Evolutionary conservation across 2,329 filamentous ascomycete species (phyloP), one percentile per base, ranked within the genome.

Genomic region (Leptographium flavum): DNA sequence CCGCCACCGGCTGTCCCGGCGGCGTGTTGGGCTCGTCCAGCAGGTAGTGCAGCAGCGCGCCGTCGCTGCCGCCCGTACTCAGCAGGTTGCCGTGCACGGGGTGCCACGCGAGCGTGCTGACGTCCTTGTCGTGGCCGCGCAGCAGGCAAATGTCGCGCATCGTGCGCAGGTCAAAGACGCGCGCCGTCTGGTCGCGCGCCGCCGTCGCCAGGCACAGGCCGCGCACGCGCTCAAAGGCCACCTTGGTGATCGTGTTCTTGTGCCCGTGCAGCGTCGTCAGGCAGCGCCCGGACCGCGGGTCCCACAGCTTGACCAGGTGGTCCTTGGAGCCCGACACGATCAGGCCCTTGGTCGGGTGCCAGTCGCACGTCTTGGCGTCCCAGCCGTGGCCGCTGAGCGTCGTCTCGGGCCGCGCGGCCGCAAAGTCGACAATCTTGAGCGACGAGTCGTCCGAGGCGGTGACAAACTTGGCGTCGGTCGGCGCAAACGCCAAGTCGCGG

Each of bases 271-370:
- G 76, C 0, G 90, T 96, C 0, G 90, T 95, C 45, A 98, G 70
- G 59, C 87, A 94, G 37, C 87, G 81, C 31, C 84, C 81, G 5
- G 82, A 90, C 46, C 92, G 77, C n/a, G 92, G 92, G 61, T 98
- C 92, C 92, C 92, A 98, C 37, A 98, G 78, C 62, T 96, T 96
- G 57, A 98, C 87, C 50, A 94, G 71, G 62, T 98, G 90, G 58
- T 98, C 92, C 65, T 98, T 98, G 11, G 90, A 96, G 32, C 92
- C 92, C 1, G 92, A 96, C 4, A 94, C 90, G 28, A 98, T 73
- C 5, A 98, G 67, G 1, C 92, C 92, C 65, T 95, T 96, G 19
- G 82, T 84, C 1, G 90, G 88, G 66, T 98, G 92, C 92, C 92
- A 98, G 60, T 98, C 90, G 47, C 93, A 93, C 44, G 81, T 86